Evolutionary conservation across 176 grass and related monocot species (phyloP), one percentile per base, ranked within the genome.

Genomic region (Puccinellia tenuiflora): DNA sequence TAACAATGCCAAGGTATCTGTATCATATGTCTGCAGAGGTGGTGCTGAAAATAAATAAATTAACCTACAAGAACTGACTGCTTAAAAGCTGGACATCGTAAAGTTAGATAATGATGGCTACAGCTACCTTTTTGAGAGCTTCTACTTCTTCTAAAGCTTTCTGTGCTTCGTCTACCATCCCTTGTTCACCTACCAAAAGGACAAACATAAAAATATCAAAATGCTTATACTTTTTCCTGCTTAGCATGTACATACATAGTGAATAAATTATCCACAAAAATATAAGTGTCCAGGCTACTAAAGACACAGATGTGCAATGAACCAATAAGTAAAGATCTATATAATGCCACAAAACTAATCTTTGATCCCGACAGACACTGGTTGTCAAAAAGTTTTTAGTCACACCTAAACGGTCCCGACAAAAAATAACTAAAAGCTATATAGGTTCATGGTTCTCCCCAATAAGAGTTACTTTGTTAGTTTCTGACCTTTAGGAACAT

Each of bases 81-180:
- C 46, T 50, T 55, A 57, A 90, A 85, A 42, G 70, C 70, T 46
- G 10, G 45, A 84, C n/a, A 68, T 40, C 59, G 34, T 59, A 86
- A 34, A 82, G 81, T 87, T 52, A 13, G 7, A 14, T 78, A 30
- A 21, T 66, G 60, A 82, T 43, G 57, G 30, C 8, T 48, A 79
- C 30, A 81, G 43, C 50, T 68, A 96, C 96, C 96, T 84, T 98
- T 90, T 95, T 98, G n/a, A 98, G 81, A 83, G 96, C 91, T 87
- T 98, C 96, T 75, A 85, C 93, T 82, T 98, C 96, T 95, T 98
- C 96, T 77, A 98, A 86, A 90, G 85, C 84, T 81, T 89, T 98
- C 37, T 95, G 96, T 37, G 93, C 93, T 87, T 98, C 93, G 24
- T 92, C 92, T 83, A 98, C 90, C 92, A 98, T 93, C 51, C 96